These are phyloP conservation scores for Pittosporum tobira DNA, from an alignment of 129 eudicot species.

Conservation along the genomic window DNA sequence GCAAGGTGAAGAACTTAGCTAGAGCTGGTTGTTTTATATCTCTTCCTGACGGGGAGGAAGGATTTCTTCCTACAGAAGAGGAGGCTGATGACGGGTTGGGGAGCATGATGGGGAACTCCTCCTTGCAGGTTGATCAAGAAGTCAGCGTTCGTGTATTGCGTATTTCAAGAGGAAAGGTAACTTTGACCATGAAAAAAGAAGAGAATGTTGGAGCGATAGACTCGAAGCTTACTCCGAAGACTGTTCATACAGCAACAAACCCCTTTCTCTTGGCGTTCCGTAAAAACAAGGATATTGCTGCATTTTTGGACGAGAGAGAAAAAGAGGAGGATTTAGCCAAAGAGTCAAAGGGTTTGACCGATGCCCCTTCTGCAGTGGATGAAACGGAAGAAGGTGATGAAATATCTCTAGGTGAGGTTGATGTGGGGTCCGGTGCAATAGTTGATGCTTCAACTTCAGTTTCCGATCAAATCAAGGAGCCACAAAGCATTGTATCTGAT, in stretches of 20 bases:
- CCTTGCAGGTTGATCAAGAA: conserved; percentile 72
- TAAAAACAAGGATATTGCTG: conserved; percentile 54
- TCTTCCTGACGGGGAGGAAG: conserved; percentile 92
- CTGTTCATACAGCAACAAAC: conserved; percentile 47
- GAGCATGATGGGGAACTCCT: conserved; percentile 45
- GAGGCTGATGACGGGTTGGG: conserved; percentile 69
- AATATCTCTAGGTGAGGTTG: background rate
- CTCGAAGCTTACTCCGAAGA: conserved; percentile 39
- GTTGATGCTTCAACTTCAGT: background rate
- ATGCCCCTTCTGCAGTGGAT: background rate
- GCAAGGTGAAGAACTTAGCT: conserved; percentile 72
- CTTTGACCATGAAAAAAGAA: conserved; percentile 80
- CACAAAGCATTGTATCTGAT: conserved; percentile 10
- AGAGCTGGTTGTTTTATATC: conserved; percentile 79
- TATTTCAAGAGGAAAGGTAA: conserved; percentile 57
- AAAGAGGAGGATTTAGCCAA: conserved; percentile 27
- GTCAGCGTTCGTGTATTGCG: conserved; percentile 82
- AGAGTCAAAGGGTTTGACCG: background rate
- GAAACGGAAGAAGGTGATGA: conserved; percentile 15
- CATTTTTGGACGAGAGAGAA: conserved; percentile 65
- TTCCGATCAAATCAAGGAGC: conserved; percentile 5
- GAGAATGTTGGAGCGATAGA: conserved; percentile 38
- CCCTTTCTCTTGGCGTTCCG: conserved; percentile 87
- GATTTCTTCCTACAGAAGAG: conserved; percentile 77
- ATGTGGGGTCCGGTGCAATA: conserved; percentile 1